Evolutionary conservation across 2,329 filamentous ascomycete genomes (phyloP).

Genomic region (Nannizzia gypsea): DNA sequence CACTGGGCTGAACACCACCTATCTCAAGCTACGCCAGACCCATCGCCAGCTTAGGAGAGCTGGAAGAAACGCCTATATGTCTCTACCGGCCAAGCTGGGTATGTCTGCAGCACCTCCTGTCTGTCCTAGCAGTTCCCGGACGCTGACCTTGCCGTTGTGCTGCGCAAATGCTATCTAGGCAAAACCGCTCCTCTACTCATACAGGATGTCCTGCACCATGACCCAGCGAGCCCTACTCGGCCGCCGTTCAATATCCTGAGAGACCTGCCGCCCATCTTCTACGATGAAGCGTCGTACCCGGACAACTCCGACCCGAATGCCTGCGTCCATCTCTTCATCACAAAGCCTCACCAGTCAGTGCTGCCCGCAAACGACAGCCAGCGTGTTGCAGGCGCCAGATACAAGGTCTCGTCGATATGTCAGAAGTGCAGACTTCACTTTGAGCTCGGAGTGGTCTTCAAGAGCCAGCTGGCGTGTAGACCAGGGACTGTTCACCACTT

Average conservation of each 20-base stretch:
- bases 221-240: conserved; percentile 31
- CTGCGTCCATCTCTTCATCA: conserved; percentile 49
- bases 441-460: conserved; percentile 45
- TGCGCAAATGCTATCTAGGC: conserved; percentile 24
- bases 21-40: neutral
- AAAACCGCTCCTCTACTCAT: conserved; percentile 42
- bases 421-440: conserved; percentile 51
- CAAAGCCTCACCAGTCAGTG: conserved; percentile 45
- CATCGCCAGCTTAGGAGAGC: neutral
- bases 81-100: neutral
- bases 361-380: conserved; percentile 31
- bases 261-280: conserved; percentile 44
- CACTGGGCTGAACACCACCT: neutral
- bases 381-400: conserved; percentile 24
- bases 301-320: conserved; percentile 31
- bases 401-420: conserved; percentile 51
- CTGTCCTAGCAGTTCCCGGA: neutral
- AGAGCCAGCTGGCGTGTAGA: conserved; percentile 32
- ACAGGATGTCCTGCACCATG: conserved; percentile 36
- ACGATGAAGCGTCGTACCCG: conserved; percentile 20
- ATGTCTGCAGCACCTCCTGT: neutral
- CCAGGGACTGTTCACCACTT: conserved; percentile 53
- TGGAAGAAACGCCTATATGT: conserved; percentile 1
- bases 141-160: neutral
- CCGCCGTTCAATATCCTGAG: conserved; percentile 46